A percentile compares a stretch with the other conserved stretches of the same genome.
These are phyloP conservation scores for Aspergillus aculeatus DNA, from an alignment of 2,329 filamentous ascomycete genomes.

Conservation along the genomic window DNA sequence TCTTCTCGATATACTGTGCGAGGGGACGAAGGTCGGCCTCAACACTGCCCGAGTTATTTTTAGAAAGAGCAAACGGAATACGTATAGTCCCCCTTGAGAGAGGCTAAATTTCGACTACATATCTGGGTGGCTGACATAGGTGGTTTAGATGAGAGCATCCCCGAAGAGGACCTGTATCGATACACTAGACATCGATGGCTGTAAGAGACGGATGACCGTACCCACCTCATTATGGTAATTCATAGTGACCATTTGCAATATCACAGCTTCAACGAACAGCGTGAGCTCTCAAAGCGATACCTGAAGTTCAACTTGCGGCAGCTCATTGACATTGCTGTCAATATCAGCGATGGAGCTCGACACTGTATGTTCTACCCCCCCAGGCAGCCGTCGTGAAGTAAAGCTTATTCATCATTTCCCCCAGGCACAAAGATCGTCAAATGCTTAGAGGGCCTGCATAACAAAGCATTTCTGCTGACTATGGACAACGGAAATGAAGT, in stretches of 20 bases:
- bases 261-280: constrained; percentile 29
- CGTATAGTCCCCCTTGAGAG: too few species aligned
- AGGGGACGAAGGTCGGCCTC: too few species aligned
- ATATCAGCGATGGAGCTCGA: constrained; percentile 25
- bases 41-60: too few species aligned
- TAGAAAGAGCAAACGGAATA: too few species aligned
- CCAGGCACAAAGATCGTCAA: constrained; percentile 30
- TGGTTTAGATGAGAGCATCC: constrained; percentile 10
- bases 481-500: constrained; percentile 31
- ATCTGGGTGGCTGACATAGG: too few species aligned
- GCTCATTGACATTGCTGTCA: constrained; percentile 26
- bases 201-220: constrained; percentile 8
- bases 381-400: not conserved
- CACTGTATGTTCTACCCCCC: constrained; percentile 21
- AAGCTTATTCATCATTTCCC: not conserved
- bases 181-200: constrained; percentile 22
- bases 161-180: constrained; percentile 18
- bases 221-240: constrained; percentile 30
- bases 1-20: too few species aligned
- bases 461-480: constrained; percentile 38
- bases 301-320: constrained; percentile 29
- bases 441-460: constrained; percentile 33
- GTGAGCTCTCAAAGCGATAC: constrained; percentile 29
- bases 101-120: too few species aligned
- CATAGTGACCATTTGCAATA: not conserved